Evolutionary conservation across 2,329 filamentous ascomycete species (phyloP).

Genomic region (Diaporthe sp.): DNA sequence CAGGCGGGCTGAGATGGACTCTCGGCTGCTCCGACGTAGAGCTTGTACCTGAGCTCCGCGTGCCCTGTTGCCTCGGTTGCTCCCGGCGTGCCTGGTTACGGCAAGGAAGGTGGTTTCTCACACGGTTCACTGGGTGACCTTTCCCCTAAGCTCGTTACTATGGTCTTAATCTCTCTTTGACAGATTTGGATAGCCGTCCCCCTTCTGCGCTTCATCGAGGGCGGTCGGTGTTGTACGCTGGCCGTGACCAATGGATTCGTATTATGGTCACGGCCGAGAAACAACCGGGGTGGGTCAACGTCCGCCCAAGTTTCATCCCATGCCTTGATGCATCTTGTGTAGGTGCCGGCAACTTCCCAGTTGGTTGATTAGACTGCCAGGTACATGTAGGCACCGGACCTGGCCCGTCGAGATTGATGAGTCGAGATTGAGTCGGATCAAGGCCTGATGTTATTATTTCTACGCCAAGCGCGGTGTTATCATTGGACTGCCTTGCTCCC

Average conservation of each 20-base stretch:
- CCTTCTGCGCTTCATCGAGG: not conserved
- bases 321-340: conserved; percentile 20
- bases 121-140: conserved; percentile 20
- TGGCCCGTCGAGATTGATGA: conserved; percentile 1
- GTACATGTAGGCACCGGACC: not conserved
- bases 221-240: not conserved
- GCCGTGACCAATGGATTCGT: conserved; percentile 27
- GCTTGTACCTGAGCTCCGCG: not conserved
- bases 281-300: conserved; percentile 20
- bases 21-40: conserved; percentile 3
- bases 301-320: conserved; percentile 16
- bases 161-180: conserved; percentile 10
- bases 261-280: conserved; percentile 7
- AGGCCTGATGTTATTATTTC: conserved; percentile 16
- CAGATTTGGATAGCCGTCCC: not conserved
- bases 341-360: conserved; percentile 26
- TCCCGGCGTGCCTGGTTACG: conserved; percentile 1
- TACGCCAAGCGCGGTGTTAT: conserved; percentile 29
- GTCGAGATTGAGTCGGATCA: conserved; percentile 14
- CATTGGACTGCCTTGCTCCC: conserved; percentile 9
- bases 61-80: conserved; percentile 3
- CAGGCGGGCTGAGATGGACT: not conserved
- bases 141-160: not conserved
- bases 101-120: not conserved
- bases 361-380: not conserved